phyloP scores from a whole-genome alignment of 805 yeast genomes.

The Candida xiaguanensis region DNA sequence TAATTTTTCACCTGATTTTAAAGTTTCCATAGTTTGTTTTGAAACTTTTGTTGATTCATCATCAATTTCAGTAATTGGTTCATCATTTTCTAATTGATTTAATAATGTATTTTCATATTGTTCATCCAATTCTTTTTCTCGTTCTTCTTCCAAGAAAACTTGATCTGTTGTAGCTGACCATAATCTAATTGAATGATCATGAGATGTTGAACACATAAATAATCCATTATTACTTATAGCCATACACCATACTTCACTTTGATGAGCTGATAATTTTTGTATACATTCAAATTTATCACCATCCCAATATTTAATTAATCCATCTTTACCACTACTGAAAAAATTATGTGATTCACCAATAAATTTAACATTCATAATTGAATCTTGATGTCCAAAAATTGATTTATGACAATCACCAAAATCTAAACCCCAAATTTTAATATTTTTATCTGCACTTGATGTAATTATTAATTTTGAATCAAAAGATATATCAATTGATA shows the following conservation, averaged over 20 bases:
- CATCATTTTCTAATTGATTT: slow-evolving; percentile 60
- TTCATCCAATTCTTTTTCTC: slow-evolving; percentile 94
- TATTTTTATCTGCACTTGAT: slow-evolving; percentile 95
- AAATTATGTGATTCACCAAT: slow-evolving; percentile 85
- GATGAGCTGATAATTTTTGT: slow-evolving; percentile 80
- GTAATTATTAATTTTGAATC: slow-evolving; percentile 88
- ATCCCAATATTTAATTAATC: slow-evolving; percentile 92
- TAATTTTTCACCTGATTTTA: slow-evolving; percentile 90
- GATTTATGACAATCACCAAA: slow-evolving; percentile 99
- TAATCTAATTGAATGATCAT: slow-evolving; percentile 88
- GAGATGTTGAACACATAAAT: slow-evolving; percentile 77
- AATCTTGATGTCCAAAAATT: slow-evolving; percentile 94
- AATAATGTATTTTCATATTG: slow-evolving; percentile 78
- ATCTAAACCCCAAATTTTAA: slow-evolving; percentile 97
- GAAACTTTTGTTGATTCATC: slow-evolving; percentile 63
- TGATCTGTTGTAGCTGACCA: slow-evolving; percentile 95
- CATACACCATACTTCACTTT: slow-evolving; percentile 89
- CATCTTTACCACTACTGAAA: slow-evolving; percentile 88
- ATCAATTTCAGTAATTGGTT: slow-evolving; percentile 31
- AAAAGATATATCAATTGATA: slow-evolving; percentile 83
- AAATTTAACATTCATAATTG: slow-evolving; percentile 84
- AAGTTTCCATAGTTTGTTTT: slow-evolving; percentile 83
- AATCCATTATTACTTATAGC: slow-evolving; percentile 72
- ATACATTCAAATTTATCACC: slow-evolving; percentile 95
- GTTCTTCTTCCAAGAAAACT: slow-evolving; percentile 94